Percentiles rank a stretch among this genome's conserved stretches.
Conservation (phyloP, 495 filamentous ascomycete genomes). For the Xylaria intraflava region DNA sequence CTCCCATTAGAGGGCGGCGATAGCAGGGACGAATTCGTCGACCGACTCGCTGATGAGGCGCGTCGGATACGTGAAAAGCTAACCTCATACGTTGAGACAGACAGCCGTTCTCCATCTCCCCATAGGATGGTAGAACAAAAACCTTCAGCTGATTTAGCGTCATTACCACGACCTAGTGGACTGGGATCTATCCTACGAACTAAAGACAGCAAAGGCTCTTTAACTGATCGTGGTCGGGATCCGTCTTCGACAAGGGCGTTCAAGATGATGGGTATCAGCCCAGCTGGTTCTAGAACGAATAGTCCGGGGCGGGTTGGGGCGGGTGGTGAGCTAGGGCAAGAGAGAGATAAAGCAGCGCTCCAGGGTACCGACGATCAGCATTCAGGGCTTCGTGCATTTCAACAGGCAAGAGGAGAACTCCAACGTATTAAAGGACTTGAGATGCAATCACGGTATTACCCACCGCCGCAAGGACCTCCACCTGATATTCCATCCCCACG, state of each 20-base stretch:
- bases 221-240: conserved; percentile 41
- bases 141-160: conserved; percentile 37
- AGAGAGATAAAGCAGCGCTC: conserved; percentile 19
- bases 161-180: conserved; percentile 44
- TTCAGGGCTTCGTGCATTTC: conserved; percentile 42
- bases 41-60: conserved; percentile 69
- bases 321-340: conserved; percentile 9
- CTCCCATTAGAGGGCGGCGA: conserved; percentile 45
- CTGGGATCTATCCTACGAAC: conserved; percentile 59
- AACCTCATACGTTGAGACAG: conserved; percentile 61
- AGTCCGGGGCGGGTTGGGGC: conserved; percentile 38
- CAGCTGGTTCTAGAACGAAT: conserved; percentile 46
- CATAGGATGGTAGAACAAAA: conserved; percentile 34
- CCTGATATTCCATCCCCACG: conserved; percentile 18
- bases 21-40: conserved; percentile 71
- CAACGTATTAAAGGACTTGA: conserved; percentile 47
- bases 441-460: conserved; percentile 27
- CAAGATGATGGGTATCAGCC: conserved; percentile 65
- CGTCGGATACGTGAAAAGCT: conserved; percentile 77
- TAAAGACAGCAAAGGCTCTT: conserved; percentile 57
- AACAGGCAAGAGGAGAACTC: conserved; percentile 46
- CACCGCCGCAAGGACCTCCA: conserved; percentile 19
- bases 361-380: conserved; percentile 22
- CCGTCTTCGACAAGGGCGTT: conserved; percentile 52
- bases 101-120: conserved; percentile 50